Conservation (phyloP, 2,329 filamentous ascomycete genomes). For the Xylariaceae sp. region DNA sequence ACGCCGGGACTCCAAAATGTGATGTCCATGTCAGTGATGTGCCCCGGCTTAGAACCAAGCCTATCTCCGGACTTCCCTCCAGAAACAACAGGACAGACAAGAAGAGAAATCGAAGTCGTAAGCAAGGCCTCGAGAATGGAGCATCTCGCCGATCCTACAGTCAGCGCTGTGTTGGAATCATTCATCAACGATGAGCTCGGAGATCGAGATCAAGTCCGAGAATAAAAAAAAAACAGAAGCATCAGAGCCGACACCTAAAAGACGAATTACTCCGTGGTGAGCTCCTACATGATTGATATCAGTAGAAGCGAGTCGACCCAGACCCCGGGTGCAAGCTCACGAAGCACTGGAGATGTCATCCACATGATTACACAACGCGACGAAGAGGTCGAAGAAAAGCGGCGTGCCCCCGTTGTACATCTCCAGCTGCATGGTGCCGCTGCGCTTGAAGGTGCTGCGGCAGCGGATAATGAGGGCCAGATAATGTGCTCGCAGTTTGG, state of each 20-base stretch:
- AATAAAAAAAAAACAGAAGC: constrained; percentile 1
- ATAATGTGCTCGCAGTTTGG: constrained; percentile 86
- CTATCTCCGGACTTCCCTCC: not conserved
- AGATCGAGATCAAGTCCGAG: constrained; percentile 5
- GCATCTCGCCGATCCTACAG: not conserved
- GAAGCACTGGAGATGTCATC: constrained; percentile 58
- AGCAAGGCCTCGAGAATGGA: too few species aligned
- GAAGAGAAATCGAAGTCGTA: not conserved
- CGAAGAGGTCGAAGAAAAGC: constrained; percentile 90
- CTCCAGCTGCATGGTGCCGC: constrained; percentile 91
- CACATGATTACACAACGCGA: constrained; percentile 87
- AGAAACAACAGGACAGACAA: not conserved
- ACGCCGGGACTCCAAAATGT: not conserved
- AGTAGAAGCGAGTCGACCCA: constrained; percentile 1
- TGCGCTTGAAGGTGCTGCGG: constrained; percentile 83
- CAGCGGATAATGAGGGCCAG: constrained; percentile 87
- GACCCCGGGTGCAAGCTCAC: constrained; percentile 36
- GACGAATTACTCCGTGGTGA: constrained; percentile 45
- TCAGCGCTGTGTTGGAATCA: constrained; percentile 15
- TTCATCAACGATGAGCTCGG: constrained; percentile 7
- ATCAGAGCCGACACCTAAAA: constrained; percentile 20
- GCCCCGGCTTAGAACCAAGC: not conserved
- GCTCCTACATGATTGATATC: constrained; percentile 29
- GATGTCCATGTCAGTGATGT: not conserved
- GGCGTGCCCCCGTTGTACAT: constrained; percentile 81